Conservation (phyloP, 148 eudicot genomes). For the Cornus suecica region DNA sequence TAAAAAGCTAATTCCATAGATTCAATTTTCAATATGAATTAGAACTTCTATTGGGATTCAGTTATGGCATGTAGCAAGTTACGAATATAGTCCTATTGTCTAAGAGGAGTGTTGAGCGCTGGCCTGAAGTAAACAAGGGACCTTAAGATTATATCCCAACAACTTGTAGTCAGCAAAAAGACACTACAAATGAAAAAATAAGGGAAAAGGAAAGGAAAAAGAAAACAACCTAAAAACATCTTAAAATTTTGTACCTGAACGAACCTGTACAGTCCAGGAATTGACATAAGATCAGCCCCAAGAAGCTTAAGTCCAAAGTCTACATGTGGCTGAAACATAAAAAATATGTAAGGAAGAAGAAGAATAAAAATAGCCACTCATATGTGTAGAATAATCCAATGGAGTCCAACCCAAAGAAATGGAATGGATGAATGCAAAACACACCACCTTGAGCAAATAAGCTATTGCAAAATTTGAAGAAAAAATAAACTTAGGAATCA, state of each 20-base stretch:
- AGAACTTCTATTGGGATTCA: not conserved
- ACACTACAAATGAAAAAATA: no score
- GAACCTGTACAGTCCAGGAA: conserved; percentile 79
- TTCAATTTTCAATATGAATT: not conserved
- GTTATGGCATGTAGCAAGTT: not conserved
- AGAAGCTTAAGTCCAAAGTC: conserved; percentile 84
- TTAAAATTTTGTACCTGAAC: conserved; percentile 56
- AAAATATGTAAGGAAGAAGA: conserved; percentile 4
- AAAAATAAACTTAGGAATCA: conserved; percentile 6
- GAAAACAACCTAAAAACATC: not conserved
- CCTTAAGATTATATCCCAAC: not conserved
- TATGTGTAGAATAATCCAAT: not conserved
- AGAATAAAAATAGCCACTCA: not conserved
- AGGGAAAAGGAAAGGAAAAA: not conserved
- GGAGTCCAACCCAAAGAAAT: not conserved
- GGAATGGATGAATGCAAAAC: not conserved
- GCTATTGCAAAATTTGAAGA: no score
- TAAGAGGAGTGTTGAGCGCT: not conserved
- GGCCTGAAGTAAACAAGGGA: not conserved
- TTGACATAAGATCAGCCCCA: conserved; percentile 96
- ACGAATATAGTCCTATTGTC: not conserved
- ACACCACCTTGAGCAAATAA: no score
- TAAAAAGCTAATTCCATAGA: not conserved
- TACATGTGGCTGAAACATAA: conserved; percentile 73
- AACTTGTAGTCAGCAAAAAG: conserved; percentile 4